Percentiles rank a stretch among this genome's conserved stretches.
Evolutionary conservation across 257 asterid species (phyloP).

Genomic region (Henckelia pumila): DNA sequence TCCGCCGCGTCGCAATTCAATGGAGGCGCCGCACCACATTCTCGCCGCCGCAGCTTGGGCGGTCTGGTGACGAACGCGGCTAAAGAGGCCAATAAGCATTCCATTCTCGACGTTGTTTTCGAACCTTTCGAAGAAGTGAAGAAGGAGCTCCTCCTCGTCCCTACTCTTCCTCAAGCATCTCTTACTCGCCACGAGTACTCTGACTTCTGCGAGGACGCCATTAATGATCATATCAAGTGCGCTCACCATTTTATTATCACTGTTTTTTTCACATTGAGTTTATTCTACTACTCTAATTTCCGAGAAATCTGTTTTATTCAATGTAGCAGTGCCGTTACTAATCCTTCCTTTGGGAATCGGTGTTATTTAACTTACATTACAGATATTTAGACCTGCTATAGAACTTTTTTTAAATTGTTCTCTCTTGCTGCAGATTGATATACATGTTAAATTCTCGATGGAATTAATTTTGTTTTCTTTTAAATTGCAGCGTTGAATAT

Average conservation of each 20-base stretch:
- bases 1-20: background rate
- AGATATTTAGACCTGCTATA: too few species aligned
- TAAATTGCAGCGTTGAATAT: constrained; percentile 51
- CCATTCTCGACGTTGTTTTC: constrained; percentile 21
- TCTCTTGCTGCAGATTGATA: too few species aligned
- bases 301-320: background rate
- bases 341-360: background rate
- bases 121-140: constrained; percentile 44
- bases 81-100: background rate
- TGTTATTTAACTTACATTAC: too few species aligned
- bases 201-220: constrained; percentile 38
- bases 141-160: constrained; percentile 46
- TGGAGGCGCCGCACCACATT: background rate
- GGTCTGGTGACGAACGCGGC: constrained; percentile 1
- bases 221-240: constrained; percentile 62
- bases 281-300: background rate
- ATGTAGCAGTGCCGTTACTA: background rate
- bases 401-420: background rate
- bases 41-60: background rate
- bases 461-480: background rate
- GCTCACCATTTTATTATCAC: background rate
- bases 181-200: constrained; percentile 53
- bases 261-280: background rate
- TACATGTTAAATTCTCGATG: too few species aligned
- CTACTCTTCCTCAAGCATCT: constrained; percentile 42